Base-by-base conservation (phyloP, 257 asterid species). In the Perilla frutescens region DNA sequence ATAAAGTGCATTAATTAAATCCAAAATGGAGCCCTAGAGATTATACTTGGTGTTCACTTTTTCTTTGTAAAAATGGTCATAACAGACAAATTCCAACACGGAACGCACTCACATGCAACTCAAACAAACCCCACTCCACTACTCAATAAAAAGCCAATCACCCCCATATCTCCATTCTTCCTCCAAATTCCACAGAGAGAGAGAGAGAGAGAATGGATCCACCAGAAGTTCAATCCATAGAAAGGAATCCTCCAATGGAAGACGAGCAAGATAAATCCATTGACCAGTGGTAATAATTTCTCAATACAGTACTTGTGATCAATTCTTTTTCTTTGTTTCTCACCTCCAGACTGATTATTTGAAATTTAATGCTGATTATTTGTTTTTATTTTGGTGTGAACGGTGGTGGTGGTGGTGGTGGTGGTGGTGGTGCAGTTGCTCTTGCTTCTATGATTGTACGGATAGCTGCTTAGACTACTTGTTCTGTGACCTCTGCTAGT, bases 371-470 rank as follows among this genome's bases (percentile, higher is more conserved):
- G 54, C 9, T 11, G 47, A 29, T 76, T 20, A 20, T 57, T 56
- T 47, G 69, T 78, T 72, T 39, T 53, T 51, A 44, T 49, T 55
- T 1, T 32, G 5, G 14, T 26, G 4, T 61, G 31, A 1, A 15
- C 50, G 64, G 5, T 29, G 13, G 31, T 77, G 57, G 3, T 55
- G 31, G n/a, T n/a, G n/a, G 5, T 29, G 13, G 31, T 77, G 64
- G 5, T 29, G 13, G 31, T 77, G 50, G 56, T 72, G 71, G 41
- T 77, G 88, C 96, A 89, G 93, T 55, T 89, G 96, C 76, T 81
- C 87, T 26, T 89, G 96, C 80, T 82, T 77, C 61, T 89, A 87
- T 60, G 93, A 87, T 66, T 89, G 93, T 77, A 71, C 76, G 68
- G 87, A 85, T 66, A 7, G 58, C 74, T 77, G 81, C 65, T 80